Evolutionary conservation across 2,329 filamentous ascomycete species (phyloP).

Genomic region (Cytospora schulzeri): DNA sequence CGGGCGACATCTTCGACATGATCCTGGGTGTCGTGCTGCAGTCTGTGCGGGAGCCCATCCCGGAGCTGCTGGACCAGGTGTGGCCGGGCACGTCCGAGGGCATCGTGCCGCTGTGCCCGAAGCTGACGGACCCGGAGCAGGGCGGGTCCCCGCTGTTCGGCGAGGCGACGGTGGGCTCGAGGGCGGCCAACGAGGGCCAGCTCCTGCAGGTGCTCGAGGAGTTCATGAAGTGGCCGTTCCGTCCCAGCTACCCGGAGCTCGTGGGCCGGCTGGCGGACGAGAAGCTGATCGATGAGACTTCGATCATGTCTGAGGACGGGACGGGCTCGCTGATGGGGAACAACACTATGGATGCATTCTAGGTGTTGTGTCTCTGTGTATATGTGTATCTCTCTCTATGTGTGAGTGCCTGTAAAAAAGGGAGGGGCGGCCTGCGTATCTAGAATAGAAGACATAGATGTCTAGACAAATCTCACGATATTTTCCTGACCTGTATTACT

Average conservation of each 20-base stretch:
- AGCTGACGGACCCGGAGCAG: conserved; percentile 47
- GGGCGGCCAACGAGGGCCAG: conserved; percentile 56
- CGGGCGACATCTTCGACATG: conserved; percentile 56
- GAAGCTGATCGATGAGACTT: conserved; percentile 28
- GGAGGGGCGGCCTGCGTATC: background rate
- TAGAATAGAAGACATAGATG: background rate
- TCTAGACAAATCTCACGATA: background rate
- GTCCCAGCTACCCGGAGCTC: conserved; percentile 51
- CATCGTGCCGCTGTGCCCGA: conserved; percentile 51
- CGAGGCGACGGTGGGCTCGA: conserved; percentile 45
- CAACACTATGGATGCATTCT: conserved; percentile 10
- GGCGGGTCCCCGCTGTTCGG: conserved; percentile 50
- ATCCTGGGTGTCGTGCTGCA: conserved; percentile 47
- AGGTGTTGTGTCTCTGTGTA: background rate
- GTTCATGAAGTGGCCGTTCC: conserved; percentile 69
- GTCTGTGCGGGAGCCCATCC: conserved; percentile 40
- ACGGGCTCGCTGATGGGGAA: conserved; percentile 2
- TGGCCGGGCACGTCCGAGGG: conserved; percentile 62
- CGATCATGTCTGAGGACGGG: background rate
- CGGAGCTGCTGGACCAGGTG: conserved; percentile 51
- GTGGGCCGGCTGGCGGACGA: conserved; percentile 44
- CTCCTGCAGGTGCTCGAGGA: conserved; percentile 59
- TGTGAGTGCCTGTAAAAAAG: no score
- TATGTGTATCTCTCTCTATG: no score
- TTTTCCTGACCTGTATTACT: background rate